Evolutionary conservation across 2,329 filamentous ascomycete genomes (phyloP).

Genomic region (Verticillium isaacii): DNA sequence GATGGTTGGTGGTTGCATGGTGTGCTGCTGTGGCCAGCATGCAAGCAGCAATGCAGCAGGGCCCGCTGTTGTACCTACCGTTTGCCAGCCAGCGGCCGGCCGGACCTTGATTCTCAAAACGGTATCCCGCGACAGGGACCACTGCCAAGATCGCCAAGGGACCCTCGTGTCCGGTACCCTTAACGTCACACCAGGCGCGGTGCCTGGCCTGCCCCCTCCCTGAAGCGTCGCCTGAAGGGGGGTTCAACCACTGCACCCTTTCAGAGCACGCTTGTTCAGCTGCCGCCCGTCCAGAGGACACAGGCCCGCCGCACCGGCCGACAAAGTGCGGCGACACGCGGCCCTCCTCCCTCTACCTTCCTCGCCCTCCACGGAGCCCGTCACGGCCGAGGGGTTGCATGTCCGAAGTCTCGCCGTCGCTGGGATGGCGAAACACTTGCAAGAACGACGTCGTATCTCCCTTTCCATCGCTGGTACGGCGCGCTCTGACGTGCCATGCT

Average conservation of each 20-base stretch:
- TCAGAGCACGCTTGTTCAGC: not conserved
- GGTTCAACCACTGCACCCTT: not conserved
- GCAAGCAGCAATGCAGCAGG: not conserved
- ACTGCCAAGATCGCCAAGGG: not conserved
- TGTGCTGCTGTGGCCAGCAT: no score
- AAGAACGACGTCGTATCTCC: not conserved
- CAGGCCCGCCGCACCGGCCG: not conserved
- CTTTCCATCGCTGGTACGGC: not conserved
- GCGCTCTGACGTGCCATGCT: not conserved
- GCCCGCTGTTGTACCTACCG: not conserved
- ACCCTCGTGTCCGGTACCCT: not conserved
- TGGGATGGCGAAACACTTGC: not conserved
- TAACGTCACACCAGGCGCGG: not conserved
- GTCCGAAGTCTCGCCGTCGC: not conserved
- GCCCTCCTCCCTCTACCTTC: not conserved
- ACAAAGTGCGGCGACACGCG: not conserved
- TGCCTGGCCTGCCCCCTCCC: no score
- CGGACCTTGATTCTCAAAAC: not conserved
- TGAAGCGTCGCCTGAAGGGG: not conserved
- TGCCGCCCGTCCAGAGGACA: not conserved
- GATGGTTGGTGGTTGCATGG: not conserved
- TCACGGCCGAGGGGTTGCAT: not conserved
- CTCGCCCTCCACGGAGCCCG: not conserved
- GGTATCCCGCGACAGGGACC: not conserved
- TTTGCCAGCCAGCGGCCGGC: not conserved